Percentiles rank a stretch among this genome's conserved stretches.
phyloP scores from a whole-genome alignment of 352 stramenopile genomes.

The Globisporangium irregulare region DNA sequence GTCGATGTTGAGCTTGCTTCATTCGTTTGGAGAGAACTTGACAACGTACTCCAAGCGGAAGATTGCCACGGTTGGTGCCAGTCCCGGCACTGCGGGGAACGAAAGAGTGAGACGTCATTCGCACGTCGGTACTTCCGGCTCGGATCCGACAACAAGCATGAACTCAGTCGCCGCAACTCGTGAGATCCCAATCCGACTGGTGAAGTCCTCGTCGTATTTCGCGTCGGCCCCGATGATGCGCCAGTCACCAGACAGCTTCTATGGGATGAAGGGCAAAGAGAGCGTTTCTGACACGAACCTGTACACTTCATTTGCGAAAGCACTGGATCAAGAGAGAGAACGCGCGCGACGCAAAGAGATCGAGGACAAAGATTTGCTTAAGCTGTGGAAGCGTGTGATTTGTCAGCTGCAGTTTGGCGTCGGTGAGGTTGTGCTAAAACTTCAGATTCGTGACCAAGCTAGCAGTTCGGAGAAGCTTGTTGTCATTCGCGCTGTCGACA shows the following conservation, averaged over 20 bases:
- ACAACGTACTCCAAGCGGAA: constrained; percentile 39
- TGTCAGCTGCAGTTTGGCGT: constrained; percentile 61
- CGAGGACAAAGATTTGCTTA: constrained; percentile 67
- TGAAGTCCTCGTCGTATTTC: constrained; percentile 25
- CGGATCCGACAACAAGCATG: constrained; percentile 12
- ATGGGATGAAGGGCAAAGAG: constrained; percentile 16
- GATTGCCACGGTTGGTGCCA: constrained; percentile 12
- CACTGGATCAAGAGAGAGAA: constrained; percentile 35
- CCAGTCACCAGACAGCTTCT: neutral
- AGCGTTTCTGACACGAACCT: constrained; percentile 27
- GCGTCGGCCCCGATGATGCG: constrained; percentile 16
- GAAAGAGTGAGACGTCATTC: neutral
- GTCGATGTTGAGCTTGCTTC: constrained; percentile 52
- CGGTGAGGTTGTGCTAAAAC: constrained; percentile 41
- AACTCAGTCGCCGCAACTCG: constrained; percentile 9
- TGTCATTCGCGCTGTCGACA: constrained; percentile 48
- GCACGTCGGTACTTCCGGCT: neutral
- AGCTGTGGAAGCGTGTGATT: constrained; percentile 72
- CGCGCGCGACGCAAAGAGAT: constrained; percentile 47
- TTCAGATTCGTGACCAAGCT: constrained; percentile 53
- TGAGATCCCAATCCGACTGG: constrained; percentile 18
- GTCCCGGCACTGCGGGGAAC: neutral
- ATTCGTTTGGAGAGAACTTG: constrained; percentile 74
- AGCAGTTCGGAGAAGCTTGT: constrained; percentile 46
- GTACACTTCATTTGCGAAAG: constrained; percentile 36